Percentiles rank a stretch among this genome's conserved stretches.
Conservation (phyloP, 2,329 filamentous ascomycete genomes). For the Colletotrichum sp. region DNA sequence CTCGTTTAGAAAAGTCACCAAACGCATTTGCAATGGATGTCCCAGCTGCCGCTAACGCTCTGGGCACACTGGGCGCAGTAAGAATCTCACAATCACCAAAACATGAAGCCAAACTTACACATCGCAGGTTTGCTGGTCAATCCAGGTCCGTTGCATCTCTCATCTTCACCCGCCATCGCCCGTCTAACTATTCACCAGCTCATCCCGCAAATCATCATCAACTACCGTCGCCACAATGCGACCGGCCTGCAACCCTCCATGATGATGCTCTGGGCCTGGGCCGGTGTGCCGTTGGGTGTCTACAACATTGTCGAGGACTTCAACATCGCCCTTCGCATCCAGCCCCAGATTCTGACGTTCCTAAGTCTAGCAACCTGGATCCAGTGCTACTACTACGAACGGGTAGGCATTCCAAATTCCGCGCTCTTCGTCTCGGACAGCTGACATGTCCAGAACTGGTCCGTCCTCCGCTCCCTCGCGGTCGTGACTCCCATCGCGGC, state of each 20-base stretch:
- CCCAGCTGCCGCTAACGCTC: slow-evolving; percentile 59
- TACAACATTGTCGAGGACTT: slow-evolving; percentile 49
- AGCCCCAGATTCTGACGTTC: slow-evolving; percentile 47
- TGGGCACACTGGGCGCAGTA: slow-evolving; percentile 65
- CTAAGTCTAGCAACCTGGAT: slow-evolving; percentile 49
- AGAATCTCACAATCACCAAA: not conserved
- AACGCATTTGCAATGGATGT: slow-evolving; percentile 50
- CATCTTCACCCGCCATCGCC: not conserved
- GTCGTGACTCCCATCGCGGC: slow-evolving; percentile 56
- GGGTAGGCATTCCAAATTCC: slow-evolving; percentile 34
- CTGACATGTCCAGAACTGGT: slow-evolving; percentile 51
- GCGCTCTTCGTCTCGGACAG: not conserved
- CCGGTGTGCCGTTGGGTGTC: slow-evolving; percentile 68
- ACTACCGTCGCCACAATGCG: slow-evolving; percentile 70
- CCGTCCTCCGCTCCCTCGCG: slow-evolving; percentile 48
- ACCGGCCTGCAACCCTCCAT: slow-evolving; percentile 70
- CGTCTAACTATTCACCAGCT: slow-evolving; percentile 46
- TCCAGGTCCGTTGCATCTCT: slow-evolving; percentile 50
- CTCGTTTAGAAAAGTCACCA: not conserved
- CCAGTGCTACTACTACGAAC: slow-evolving; percentile 47
- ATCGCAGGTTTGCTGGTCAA: slow-evolving; percentile 64
- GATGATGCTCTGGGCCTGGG: slow-evolving; percentile 76
- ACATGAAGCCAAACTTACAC: slow-evolving; percentile 6
- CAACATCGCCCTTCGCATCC: slow-evolving; percentile 45
- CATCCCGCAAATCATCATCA: slow-evolving; percentile 73